These are phyloP conservation scores for Colletotrichum spaethianum DNA, from an alignment of 2,329 filamentous ascomycete species.

Conservation along the genomic window DNA sequence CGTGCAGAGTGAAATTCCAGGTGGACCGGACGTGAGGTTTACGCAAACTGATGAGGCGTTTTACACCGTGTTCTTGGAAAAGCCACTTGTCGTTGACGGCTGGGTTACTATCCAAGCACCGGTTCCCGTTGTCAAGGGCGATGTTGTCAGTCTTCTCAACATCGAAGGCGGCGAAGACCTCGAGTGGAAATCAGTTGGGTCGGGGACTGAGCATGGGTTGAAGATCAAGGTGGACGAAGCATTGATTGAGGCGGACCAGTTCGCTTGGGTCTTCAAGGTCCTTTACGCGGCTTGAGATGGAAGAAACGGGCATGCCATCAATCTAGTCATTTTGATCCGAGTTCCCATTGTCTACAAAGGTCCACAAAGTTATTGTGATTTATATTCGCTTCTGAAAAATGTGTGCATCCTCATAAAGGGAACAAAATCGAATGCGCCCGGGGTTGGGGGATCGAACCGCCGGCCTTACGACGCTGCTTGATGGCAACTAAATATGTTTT, in stretches of 20 bases:
- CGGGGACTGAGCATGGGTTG: constrained; percentile 44
- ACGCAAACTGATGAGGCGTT: constrained; percentile 67
- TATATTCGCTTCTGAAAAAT: no score
- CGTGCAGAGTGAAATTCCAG: constrained; percentile 58
- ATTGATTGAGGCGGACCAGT: constrained; percentile 52
- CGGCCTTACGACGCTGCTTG: constrained; percentile 33
- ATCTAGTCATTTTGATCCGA: no score
- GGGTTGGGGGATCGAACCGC: constrained; percentile 36
- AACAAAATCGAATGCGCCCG: not conserved
- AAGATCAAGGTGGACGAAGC: constrained; percentile 44
- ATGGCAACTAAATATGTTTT: constrained; percentile 40
- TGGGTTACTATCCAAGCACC: constrained; percentile 58
- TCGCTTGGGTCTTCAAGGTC: constrained; percentile 54
- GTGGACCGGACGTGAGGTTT: constrained; percentile 58
- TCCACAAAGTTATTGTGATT: no score
- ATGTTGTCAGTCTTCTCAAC: constrained; percentile 56
- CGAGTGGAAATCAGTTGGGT: constrained; percentile 3
- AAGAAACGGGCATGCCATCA: no score
- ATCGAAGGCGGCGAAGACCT: constrained; percentile 51
- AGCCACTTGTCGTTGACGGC: constrained; percentile 50
- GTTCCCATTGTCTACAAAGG: no score
- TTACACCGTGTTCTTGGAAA: constrained; percentile 62
- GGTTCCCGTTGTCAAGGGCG: constrained; percentile 62
- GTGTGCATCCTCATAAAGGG: no score
- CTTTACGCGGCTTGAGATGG: constrained; percentile 33